Conservation (phyloP, 2,329 filamentous ascomycete species). For the Aspergillus sp. region DNA sequence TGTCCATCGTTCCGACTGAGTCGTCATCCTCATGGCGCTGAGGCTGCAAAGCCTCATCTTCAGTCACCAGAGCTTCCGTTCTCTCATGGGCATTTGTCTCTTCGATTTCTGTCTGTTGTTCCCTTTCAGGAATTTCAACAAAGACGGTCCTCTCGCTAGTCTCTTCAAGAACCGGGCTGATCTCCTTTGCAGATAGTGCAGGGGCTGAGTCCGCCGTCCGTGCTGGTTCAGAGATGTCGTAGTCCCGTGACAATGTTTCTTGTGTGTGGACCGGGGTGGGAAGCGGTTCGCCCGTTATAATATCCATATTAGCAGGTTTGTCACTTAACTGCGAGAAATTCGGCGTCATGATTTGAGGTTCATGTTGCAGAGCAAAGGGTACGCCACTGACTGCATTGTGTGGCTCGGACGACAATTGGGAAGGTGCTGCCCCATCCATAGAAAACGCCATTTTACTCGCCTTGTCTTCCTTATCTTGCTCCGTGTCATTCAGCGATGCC, state of each 20-base stretch:
- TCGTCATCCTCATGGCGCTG: conserved; percentile 12
- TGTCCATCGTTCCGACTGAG: conserved; percentile 3
- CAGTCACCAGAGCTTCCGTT: not conserved
- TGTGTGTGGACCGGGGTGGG: conserved; percentile 17
- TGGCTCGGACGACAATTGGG: not conserved
- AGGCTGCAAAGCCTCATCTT: conserved; percentile 2
- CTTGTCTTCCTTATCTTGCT: not conserved
- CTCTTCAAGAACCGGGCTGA: not conserved
- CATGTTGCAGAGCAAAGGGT: not conserved
- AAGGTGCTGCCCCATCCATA: conserved; percentile 16
- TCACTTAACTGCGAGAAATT: conserved; percentile 22
- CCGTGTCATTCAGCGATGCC: not conserved
- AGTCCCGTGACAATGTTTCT: not conserved
- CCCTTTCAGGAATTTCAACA: not conserved
- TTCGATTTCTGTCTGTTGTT: too few species aligned
- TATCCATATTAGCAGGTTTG: not conserved
- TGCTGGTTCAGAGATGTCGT: not conserved
- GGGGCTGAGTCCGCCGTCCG: not conserved
- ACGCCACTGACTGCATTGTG: not conserved
- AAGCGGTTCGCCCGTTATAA: not conserved
- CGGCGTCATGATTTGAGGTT: conserved; percentile 19
- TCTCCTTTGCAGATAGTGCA: not conserved
- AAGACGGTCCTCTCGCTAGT: not conserved
- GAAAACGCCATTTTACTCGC: conserved; percentile 5
- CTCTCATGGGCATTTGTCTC: not conserved